Percentiles rank a stretch among this genome's conserved stretches.
Conservation (phyloP, 2,329 filamentous ascomycete genomes). For the Hypoxylon sp. region DNA sequence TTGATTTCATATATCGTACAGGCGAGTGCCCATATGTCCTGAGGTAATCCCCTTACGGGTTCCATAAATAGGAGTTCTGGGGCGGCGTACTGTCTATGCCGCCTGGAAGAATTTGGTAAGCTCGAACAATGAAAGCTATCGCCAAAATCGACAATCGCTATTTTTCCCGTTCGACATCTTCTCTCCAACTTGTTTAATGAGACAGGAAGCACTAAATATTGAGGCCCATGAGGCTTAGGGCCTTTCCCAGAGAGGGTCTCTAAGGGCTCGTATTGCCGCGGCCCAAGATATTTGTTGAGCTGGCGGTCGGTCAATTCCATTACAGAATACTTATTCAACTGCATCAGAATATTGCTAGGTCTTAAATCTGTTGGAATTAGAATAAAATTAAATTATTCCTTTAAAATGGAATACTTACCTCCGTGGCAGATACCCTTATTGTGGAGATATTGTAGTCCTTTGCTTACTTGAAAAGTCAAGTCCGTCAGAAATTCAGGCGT, state of each 20-base stretch:
- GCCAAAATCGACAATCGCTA: slow-evolving; percentile 32
- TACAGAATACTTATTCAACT: slow-evolving; percentile 19
- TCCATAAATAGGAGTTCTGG: slow-evolving; percentile 33
- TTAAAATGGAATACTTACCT: slow-evolving; percentile 12
- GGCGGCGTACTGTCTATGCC: slow-evolving; percentile 34
- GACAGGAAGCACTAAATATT: slow-evolving; percentile 27
- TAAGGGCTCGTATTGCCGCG: slow-evolving; percentile 15
- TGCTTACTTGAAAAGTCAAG: slow-evolving; percentile 27
- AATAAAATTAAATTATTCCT: too few relatives aligned
- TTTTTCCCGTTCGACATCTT: slow-evolving; percentile 20
- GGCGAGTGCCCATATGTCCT: slow-evolving; percentile 37
- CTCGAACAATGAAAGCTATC: slow-evolving; percentile 17
- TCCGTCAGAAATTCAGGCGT: slow-evolving; percentile 25
- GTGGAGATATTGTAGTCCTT: slow-evolving; percentile 37
- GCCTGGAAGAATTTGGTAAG: not conserved
- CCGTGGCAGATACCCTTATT: slow-evolving; percentile 31
- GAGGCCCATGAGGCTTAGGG: slow-evolving; percentile 23
- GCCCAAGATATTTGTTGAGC: slow-evolving; percentile 25
- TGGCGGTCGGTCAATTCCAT: slow-evolving; percentile 15
- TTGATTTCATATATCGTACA: slow-evolving; percentile 33
- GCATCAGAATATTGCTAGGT: slow-evolving; percentile 33
- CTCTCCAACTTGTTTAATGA: slow-evolving; percentile 29
- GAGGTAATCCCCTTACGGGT: slow-evolving; percentile 3
- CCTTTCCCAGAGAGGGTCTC: slow-evolving; percentile 3
- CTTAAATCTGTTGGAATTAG: slow-evolving; percentile 27